phyloP scores from a whole-genome alignment of 164 flowering plant genomes.

The Euptelea pleiosperma region DNA sequence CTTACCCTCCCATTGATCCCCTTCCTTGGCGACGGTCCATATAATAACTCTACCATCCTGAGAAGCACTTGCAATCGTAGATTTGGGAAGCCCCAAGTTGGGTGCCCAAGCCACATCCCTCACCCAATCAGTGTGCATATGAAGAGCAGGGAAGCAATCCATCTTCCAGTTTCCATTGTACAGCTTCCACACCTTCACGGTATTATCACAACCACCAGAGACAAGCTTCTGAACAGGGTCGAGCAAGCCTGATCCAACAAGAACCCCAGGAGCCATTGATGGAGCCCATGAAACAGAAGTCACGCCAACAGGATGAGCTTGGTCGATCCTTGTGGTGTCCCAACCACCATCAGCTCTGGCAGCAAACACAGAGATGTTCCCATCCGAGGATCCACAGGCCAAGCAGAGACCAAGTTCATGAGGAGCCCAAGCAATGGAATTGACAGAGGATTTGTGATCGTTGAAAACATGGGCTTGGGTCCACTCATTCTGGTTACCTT shows the following conservation, averaged over 20 bases:
- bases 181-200: no score
- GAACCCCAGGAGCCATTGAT: slow-evolving; percentile 35
- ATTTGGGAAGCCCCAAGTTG: slow-evolving; percentile 48
- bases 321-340: slow-evolving; percentile 40
- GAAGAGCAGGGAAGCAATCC: slow-evolving; percentile 43
- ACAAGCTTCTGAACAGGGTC: no score
- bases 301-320: slow-evolving; percentile 50
- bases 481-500: slow-evolving; percentile 42
- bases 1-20: slow-evolving; percentile 51
- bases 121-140: slow-evolving; percentile 48
- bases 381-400: slow-evolving; percentile 51
- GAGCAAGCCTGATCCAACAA: slow-evolving; percentile 34
- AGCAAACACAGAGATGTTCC: no score
- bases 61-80: slow-evolving; percentile 51
- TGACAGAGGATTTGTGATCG: slow-evolving; percentile 44
- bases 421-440: slow-evolving; percentile 51
- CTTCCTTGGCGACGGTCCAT: slow-evolving; percentile 49
- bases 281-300: slow-evolving; percentile 59
- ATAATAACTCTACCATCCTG: slow-evolving; percentile 46
- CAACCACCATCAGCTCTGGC: slow-evolving; percentile 42
- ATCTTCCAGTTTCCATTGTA: no score
- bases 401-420: slow-evolving; percentile 48
- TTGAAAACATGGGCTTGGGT: slow-evolving; percentile 34
- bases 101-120: slow-evolving; percentile 60
- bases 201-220: no score